Percentiles rank a stretch among this genome's conserved stretches.
These are phyloP conservation scores for Stephania cephalantha DNA, from an alignment of 164 flowering plant species.

Conservation along the genomic window DNA sequence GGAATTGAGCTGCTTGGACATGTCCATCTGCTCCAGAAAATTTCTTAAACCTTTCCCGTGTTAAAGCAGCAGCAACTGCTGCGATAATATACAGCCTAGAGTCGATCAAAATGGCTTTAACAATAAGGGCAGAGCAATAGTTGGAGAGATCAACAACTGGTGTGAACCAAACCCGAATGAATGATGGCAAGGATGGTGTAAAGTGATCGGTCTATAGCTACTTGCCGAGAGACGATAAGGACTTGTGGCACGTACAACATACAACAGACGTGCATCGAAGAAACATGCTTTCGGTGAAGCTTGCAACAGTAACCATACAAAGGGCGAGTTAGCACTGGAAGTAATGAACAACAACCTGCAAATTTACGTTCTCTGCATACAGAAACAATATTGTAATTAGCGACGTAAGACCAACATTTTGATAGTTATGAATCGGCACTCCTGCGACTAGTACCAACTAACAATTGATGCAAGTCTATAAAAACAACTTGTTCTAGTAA, in stretches of 20 bases:
- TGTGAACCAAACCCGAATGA: neutral
- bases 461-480: neutral
- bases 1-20: slow-evolving; percentile 4
- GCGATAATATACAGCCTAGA: neutral
- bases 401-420: neutral
- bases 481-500: neutral
- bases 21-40: slow-evolving; percentile 33
- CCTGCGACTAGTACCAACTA: neutral
- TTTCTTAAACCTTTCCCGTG: slow-evolving; percentile 8
- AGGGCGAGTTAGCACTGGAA: too few relatives aligned
- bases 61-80: slow-evolving; percentile 7
- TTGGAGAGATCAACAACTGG: neutral
- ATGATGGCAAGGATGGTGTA: neutral
- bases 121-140: neutral
- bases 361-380: neutral
- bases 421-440: neutral
- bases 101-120: neutral
- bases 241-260: neutral
- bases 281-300: too few relatives aligned
- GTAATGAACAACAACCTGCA: neutral
- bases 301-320: too few relatives aligned
- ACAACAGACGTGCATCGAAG: too few relatives aligned
- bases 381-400: neutral
- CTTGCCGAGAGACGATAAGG: too few relatives aligned
- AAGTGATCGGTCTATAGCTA: neutral